These are phyloP conservation scores for Wallacemonas rigidus DNA, from an alignment of 208 protist genomes.

Conservation along the genomic window DNA sequence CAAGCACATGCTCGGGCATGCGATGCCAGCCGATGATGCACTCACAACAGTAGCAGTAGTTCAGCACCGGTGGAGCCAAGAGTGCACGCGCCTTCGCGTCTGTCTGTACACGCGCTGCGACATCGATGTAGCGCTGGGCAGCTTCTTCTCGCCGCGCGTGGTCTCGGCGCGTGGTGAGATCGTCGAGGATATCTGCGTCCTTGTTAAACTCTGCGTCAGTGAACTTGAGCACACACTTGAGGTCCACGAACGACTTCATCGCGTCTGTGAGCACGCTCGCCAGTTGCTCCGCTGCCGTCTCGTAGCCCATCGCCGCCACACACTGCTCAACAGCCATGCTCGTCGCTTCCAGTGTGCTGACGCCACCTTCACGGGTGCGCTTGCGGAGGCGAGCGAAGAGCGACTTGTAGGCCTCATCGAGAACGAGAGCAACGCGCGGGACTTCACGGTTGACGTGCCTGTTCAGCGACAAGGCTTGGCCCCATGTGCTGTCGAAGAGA, in stretches of 20 bases:
- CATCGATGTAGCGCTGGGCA: slow-evolving; percentile 26
- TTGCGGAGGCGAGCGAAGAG: slow-evolving; percentile 75
- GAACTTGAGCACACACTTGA: slow-evolving; percentile 74
- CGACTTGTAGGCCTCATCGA: slow-evolving; percentile 53
- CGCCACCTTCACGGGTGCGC: slow-evolving; percentile 64
- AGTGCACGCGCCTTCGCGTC: slow-evolving; percentile 31
- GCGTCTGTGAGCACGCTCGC: slow-evolving; percentile 30
- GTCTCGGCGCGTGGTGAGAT: slow-evolving; percentile 47
- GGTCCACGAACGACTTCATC: slow-evolving; percentile 82
- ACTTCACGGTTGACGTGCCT: slow-evolving; percentile 58
- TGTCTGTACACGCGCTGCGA: slow-evolving; percentile 25
- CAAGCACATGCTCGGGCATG: slow-evolving; percentile 75
- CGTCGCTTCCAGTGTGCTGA: slow-evolving; percentile 83
- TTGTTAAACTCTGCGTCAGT: slow-evolving; percentile 47
- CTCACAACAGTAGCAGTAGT: slow-evolving; percentile 87
- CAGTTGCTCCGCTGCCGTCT: slow-evolving; percentile 12
- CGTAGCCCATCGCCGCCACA: slow-evolving; percentile 34
- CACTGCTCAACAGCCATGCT: slow-evolving; percentile 81
- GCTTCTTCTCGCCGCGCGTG: slow-evolving; percentile 34
- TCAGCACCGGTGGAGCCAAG: slow-evolving; percentile 68
- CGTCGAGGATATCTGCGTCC: slow-evolving; percentile 28
- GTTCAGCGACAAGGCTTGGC: slow-evolving; percentile 76
- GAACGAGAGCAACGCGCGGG: slow-evolving; percentile 57
- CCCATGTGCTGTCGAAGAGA: slow-evolving; percentile 82
- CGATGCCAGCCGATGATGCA: slow-evolving; percentile 69